Evolutionary conservation across 441 rosid genomes (phyloP).

Genomic region (Francoa sonchifolia): DNA sequence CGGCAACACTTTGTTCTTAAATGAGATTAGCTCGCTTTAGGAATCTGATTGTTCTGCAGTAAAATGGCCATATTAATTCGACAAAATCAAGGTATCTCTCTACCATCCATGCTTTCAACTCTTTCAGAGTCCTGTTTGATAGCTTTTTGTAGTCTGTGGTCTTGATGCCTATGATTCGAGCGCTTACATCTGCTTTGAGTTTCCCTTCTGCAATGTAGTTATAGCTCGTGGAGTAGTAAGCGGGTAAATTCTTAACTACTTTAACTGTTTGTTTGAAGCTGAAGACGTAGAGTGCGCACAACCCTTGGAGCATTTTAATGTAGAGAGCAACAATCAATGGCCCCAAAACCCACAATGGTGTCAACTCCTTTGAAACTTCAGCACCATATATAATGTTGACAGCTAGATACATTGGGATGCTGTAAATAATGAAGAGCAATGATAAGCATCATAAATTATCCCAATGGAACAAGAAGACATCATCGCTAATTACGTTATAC

Average conservation of each 20-base stretch:
- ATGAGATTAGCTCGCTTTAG: conserved; percentile 82
- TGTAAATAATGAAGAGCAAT: conserved; percentile 23
- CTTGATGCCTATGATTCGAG: conserved; percentile 36
- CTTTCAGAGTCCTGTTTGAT: conserved; percentile 42
- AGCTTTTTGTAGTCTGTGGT: conserved; percentile 54
- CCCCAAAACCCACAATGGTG: conserved; percentile 76
- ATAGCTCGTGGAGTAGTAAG: conserved; percentile 35
- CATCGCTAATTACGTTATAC: too few species aligned
- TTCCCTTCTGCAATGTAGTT: conserved; percentile 46
- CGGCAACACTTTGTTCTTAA: too few species aligned
- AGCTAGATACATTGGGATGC: conserved; percentile 57
- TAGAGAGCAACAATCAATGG: conserved; percentile 58
- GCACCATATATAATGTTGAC: conserved; percentile 50
- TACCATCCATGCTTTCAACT: conserved; percentile 43
- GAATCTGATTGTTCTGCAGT: conserved; percentile 87
- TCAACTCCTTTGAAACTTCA: conserved; percentile 68
- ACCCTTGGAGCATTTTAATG: conserved; percentile 53
- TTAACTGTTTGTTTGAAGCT: conserved; percentile 57
- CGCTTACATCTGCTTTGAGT: conserved; percentile 43
- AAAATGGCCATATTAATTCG: conserved; percentile 87
- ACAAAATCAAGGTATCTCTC: conserved; percentile 72
- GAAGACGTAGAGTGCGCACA: conserved; percentile 65
- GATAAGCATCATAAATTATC: conserved; percentile 9
- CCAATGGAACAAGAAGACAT: background rate
- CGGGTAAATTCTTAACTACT: conserved; percentile 42